Evolutionary conservation across 768 basidiomycete genomes (phyloP).

Genomic region (Pholiota microspora): DNA sequence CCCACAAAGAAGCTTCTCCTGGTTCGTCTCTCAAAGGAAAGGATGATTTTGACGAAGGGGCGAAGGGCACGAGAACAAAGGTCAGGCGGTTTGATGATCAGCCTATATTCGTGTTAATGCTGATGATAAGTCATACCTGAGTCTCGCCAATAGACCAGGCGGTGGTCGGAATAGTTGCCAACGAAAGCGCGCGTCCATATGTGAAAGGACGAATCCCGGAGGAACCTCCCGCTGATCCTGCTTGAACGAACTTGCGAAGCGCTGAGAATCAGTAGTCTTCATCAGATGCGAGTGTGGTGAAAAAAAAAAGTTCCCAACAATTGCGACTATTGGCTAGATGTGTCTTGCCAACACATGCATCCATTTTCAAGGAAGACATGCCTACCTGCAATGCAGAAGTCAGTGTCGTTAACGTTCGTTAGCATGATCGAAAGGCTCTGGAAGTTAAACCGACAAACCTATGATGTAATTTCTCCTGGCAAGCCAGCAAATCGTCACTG

Average conservation of each 20-base stretch:
- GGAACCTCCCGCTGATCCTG: not conserved
- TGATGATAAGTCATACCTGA: not conserved
- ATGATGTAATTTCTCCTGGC: no score
- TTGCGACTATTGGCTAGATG: no score
- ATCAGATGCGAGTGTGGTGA: not conserved
- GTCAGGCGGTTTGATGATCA: not conserved
- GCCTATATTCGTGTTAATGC: not conserved
- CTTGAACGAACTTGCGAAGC: not conserved
- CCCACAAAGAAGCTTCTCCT: not conserved
- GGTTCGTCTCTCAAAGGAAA: not conserved
- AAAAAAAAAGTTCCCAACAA: not conserved
- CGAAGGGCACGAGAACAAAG: not conserved
- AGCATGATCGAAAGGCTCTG: no score
- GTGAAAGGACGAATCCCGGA: not conserved
- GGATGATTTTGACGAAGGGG: no score
- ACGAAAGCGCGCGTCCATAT: not conserved
- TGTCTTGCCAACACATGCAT: no score
- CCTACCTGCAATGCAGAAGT: no score
- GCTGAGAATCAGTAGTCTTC: not conserved
- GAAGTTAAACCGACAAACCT: no score
- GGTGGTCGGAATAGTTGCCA: not conserved
- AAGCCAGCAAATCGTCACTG: no score
- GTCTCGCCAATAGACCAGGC: not conserved
- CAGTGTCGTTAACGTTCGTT: no score
- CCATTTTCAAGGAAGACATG: no score